These are phyloP conservation scores for Epicoccum sorghinum DNA, from an alignment of 2,329 filamentous ascomycete genomes.

Conservation along the genomic window DNA sequence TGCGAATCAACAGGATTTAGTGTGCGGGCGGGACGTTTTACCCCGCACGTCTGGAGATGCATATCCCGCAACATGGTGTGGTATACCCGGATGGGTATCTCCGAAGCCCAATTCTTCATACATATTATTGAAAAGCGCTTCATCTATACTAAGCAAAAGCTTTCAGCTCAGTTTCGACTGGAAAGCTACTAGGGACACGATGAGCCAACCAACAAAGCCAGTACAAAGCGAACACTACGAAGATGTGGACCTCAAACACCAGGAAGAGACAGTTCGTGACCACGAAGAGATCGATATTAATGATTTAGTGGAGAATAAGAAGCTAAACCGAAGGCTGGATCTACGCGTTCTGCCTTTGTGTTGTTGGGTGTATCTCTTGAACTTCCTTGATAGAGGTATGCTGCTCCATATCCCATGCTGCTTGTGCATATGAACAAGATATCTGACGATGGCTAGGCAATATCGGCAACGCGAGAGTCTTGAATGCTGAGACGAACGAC, in stretches of 20 bases:
- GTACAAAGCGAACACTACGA: conserved; percentile 1
- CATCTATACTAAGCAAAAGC: no score
- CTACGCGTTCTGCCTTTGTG: conserved; percentile 67
- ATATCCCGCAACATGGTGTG: background rate
- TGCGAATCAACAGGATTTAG: background rate
- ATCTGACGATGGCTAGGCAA: conserved; percentile 57
- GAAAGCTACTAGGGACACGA: background rate
- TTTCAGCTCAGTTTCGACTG: no score
- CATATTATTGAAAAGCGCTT: no score
- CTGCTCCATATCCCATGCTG: no score
- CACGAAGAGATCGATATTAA: conserved; percentile 5
- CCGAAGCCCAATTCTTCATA: background rate
- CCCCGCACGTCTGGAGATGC: conserved; percentile 9
- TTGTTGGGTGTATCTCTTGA: conserved; percentile 68
- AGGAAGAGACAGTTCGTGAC: background rate
- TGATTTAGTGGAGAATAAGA: conserved; percentile 3
- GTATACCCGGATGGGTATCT: conserved; percentile 6
- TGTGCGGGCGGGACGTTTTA: conserved; percentile 2
- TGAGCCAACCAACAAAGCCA: background rate
- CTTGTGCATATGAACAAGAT: background rate
- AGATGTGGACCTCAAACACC: background rate
- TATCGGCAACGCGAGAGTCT: conserved; percentile 63
- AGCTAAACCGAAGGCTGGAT: conserved; percentile 48
- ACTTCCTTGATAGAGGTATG: conserved; percentile 60
- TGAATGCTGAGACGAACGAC: conserved; percentile 65